phyloP scores from a whole-genome alignment of 306 rosid genomes.

The Cicer arietinum region DNA sequence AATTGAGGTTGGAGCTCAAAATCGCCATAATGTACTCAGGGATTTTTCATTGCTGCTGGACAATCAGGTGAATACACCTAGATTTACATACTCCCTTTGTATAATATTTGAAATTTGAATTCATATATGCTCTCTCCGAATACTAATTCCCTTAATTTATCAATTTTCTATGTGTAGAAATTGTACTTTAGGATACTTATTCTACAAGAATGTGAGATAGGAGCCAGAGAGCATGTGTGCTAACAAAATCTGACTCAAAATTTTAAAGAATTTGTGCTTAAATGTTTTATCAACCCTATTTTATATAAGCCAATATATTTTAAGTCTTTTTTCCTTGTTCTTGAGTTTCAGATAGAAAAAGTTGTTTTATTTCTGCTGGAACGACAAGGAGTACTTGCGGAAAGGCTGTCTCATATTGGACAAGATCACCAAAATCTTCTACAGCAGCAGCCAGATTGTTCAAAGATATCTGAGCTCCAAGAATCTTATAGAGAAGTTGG shows the following conservation, averaged over 20 bases:
- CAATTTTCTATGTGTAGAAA: no score
- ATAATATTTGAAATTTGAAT: no score
- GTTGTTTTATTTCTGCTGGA: conserved; percentile 84
- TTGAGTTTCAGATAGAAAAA: conserved; percentile 73
- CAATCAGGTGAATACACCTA: conserved; percentile 56
- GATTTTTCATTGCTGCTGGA: conserved; percentile 83
- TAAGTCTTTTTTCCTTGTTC: conserved; percentile 27
- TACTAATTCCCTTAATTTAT: no score
- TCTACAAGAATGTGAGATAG: no score
- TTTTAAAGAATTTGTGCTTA: not conserved
- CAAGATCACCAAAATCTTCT: conserved; percentile 61
- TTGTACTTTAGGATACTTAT: no score
- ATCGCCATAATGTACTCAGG: conserved; percentile 62
- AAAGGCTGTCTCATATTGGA: conserved; percentile 70
- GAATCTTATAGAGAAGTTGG: conserved; percentile 84
- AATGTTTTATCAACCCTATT: not conserved
- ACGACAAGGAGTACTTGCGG: conserved; percentile 93
- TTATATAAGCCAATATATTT: not conserved
- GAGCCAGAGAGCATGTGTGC: no score
- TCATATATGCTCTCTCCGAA: no score
- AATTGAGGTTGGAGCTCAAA: conserved; percentile 66
- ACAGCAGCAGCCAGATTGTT: conserved; percentile 65
- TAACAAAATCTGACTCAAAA: no score
- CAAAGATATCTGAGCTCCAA: conserved; percentile 59
- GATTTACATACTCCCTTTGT: not conserved